phyloP scores from a whole-genome alignment of 176 grass and related monocot species.

The Raddia distichophylla region DNA sequence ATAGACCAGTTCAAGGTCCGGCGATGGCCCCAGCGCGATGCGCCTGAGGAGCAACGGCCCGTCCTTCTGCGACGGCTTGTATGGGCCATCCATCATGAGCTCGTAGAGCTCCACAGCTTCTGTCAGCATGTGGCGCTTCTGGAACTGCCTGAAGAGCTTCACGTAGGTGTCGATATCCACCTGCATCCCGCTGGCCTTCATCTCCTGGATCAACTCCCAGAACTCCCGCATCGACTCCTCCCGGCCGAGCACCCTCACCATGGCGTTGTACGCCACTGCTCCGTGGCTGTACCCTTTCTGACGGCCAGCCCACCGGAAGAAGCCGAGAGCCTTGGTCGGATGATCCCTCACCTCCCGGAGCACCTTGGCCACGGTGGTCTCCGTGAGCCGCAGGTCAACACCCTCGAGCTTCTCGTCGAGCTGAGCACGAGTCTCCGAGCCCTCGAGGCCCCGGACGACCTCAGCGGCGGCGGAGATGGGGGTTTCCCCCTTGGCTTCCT shows the following conservation, averaged over 20 bases:
- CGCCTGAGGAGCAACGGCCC: slow-evolving; percentile 66
- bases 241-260: slow-evolving; percentile 64
- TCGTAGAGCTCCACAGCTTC: slow-evolving; percentile 82
- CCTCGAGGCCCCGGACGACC: slow-evolving; percentile 36
- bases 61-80: slow-evolving; percentile 69
- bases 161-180: slow-evolving; percentile 89
- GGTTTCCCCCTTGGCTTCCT: not conserved
- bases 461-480: slow-evolving; percentile 38
- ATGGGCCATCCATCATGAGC: slow-evolving; percentile 92
- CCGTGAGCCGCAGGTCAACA: slow-evolving; percentile 49
- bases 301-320: slow-evolving; percentile 70
- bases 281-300: slow-evolving; percentile 51
- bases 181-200: slow-evolving; percentile 60
- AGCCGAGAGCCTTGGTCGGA: slow-evolving; percentile 61
- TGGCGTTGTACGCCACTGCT: slow-evolving; percentile 68
- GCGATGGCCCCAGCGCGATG: slow-evolving; percentile 50
- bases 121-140: slow-evolving; percentile 64
- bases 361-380: slow-evolving; percentile 52
- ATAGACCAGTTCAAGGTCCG: slow-evolving; percentile 67
- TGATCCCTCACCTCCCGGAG: slow-evolving; percentile 60
- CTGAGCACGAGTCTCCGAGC: slow-evolving; percentile 12
- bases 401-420: slow-evolving; percentile 47
- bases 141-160: slow-evolving; percentile 73
- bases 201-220: slow-evolving; percentile 62
- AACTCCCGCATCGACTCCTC: slow-evolving; percentile 67